A percentile compares a stretch with the other conserved stretches of the same genome.
These are phyloP conservation scores for Fragosphaeria purpurea DNA, from an alignment of 2,329 filamentous ascomycete species.

Conservation along the genomic window DNA sequence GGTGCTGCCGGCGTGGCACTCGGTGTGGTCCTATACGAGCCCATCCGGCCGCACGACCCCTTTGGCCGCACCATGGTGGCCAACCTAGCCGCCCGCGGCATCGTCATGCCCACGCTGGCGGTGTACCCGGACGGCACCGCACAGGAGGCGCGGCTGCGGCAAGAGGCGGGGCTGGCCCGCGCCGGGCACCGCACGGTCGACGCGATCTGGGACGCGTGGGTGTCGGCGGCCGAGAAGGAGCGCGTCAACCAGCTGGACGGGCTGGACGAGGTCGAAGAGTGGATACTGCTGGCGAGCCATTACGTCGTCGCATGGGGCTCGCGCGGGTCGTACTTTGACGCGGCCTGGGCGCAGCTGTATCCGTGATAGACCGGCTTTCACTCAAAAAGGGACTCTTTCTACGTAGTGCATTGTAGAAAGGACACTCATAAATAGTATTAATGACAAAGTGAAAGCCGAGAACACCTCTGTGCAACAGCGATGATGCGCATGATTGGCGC, in stretches of 20 bases:
- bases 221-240: slow-evolving; percentile 60
- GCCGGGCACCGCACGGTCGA: slow-evolving; percentile 36
- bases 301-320: slow-evolving; percentile 89
- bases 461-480: no score
- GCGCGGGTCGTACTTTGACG: slow-evolving; percentile 39
- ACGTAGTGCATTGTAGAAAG: no score
- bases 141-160: slow-evolving; percentile 56
- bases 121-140: slow-evolving; percentile 57
- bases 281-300: slow-evolving; percentile 75
- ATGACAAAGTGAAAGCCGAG: no score
- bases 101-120: slow-evolving; percentile 73
- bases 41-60: slow-evolving; percentile 69
- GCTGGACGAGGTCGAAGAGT: slow-evolving; percentile 92
- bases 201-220: slow-evolving; percentile 68
- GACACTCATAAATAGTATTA: neutral
- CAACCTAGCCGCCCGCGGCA: slow-evolving; percentile 73
- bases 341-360: slow-evolving; percentile 19
- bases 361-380: neutral
- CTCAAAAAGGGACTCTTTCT: no score
- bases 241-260: slow-evolving; percentile 73
- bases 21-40: slow-evolving; percentile 74
- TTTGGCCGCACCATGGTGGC: slow-evolving; percentile 90
- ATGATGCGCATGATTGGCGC: no score
- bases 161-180: slow-evolving; percentile 50
- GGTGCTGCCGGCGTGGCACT: neutral